Evolutionary conservation across 1,284 basidiomycete genomes (phyloP), one percentile per base, ranked within the genome.

Genomic region (Pholiota adiposa): DNA sequence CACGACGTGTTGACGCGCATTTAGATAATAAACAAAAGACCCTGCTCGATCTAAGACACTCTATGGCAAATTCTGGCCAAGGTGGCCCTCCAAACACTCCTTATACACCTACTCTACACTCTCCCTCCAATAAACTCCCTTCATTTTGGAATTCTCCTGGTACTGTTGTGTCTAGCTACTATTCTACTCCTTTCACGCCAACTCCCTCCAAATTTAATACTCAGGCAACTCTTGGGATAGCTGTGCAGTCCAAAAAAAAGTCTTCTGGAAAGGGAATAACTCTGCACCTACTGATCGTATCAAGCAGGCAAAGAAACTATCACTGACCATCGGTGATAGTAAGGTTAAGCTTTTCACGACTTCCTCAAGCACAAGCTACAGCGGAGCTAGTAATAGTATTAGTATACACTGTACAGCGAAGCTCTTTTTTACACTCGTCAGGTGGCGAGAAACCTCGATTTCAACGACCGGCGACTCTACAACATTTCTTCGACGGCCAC

Each of bases 401-500:
- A n/a, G n/a, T n/a, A n/a, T n/a, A n/a, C n/a, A n/a, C n/a, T n/a
- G n/a, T n/a, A 50, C 27, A 33, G 48, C 48, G 48, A 50, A 33
- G 48, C 48, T 29, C 9, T 50, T 7, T 50, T 31, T 29, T 33
- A 50, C 29, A 50, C 48, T 31, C 31, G 23, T 50, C 23, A 50
- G 48, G 48, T 25, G 31, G 31, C 48, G n/a, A 50, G 29, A 6
- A 50, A 18, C 27, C 31, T 50, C 31, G 48, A 50, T 31, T 50
- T 50, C 31, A 31, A 31, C 11, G 29, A 31, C 29, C 41, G 9
- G 54, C 59, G 6, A 49, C 25, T 29, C 29, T 61, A 40, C 54
- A 54, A 40, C 59, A 61, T 29, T 67, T 67, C 44, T 49, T 67
- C 34, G n/a, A n/a, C n/a, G n/a, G n/a, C n/a, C n/a, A n/a, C n/a